These are phyloP conservation scores for Suhomyces xylopsoci DNA, from an alignment of 805 yeast genomes.

Conservation along the genomic window DNA sequence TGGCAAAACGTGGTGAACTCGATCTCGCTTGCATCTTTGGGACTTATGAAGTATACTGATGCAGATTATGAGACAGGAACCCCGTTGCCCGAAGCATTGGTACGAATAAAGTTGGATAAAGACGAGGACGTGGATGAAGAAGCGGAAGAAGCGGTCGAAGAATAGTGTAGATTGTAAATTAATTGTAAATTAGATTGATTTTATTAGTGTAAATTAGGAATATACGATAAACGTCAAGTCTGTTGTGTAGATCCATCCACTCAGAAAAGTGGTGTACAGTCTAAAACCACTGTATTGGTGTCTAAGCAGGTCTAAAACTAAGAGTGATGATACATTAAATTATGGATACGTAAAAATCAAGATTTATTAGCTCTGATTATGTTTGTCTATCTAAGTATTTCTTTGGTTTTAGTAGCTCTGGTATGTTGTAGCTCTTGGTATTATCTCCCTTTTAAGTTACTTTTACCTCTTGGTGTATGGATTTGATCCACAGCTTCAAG, in stretches of 20 bases:
- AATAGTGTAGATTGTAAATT: not conserved
- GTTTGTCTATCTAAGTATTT: too few relatives aligned
- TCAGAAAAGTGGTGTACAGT: not conserved
- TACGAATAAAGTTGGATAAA: conserved; percentile 53
- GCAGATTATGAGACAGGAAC: conserved; percentile 40
- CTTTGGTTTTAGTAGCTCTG: too few relatives aligned
- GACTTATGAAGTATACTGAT: conserved; percentile 43
- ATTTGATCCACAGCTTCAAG: conserved; percentile 16
- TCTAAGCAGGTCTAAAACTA: too few relatives aligned
- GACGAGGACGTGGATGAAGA: conserved; percentile 22
- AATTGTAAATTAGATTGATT: not conserved
- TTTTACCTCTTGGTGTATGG: conserved; percentile 19
- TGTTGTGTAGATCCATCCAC: not conserved
- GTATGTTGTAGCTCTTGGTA: too few relatives aligned
- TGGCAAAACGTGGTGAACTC: conserved; percentile 65
- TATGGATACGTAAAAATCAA: too few relatives aligned
- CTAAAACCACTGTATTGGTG: too few relatives aligned
- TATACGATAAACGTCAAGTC: not conserved
- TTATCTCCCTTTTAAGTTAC: too few relatives aligned
- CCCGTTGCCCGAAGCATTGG: conserved; percentile 65
- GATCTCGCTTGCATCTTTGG: conserved; percentile 56
- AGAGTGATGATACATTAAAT: too few relatives aligned
- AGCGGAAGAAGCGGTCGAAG: not conserved
- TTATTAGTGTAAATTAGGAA: not conserved
- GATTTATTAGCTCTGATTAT: not conserved